Percentiles rank a stretch among this genome's conserved stretches.
phyloP scores from a whole-genome alignment of 176 grass and related monocot species.

The Carex myosuroides region DNA sequence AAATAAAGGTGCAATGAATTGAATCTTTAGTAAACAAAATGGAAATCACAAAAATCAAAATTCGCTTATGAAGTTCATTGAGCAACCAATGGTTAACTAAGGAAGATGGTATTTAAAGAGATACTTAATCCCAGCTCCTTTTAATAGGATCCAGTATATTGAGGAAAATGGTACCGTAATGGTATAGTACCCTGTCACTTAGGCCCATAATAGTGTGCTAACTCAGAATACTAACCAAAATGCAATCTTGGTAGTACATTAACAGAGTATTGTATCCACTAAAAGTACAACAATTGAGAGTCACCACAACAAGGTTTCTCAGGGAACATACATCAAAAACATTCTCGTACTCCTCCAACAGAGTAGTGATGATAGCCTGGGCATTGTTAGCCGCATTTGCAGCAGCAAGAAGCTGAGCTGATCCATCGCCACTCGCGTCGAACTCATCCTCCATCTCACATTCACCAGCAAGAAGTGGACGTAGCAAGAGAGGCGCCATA shows the following conservation, averaged over 20 bases:
- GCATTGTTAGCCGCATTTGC: constrained; percentile 97
- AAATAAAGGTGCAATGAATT: not conserved
- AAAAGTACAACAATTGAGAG: constrained; percentile 1
- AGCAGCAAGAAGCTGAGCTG: constrained; percentile 97
- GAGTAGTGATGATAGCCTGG: constrained; percentile 78
- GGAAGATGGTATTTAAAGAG: not conserved
- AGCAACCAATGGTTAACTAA: not conserved
- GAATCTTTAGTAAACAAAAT: not conserved
- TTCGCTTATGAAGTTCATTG: not conserved
- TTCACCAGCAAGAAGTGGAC: constrained; percentile 96
- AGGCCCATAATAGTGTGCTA: not conserved
- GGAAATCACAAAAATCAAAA: not conserved
- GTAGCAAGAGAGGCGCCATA: constrained; percentile 94
- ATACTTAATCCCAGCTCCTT: not conserved
- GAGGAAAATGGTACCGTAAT: not conserved
- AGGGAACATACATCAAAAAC: constrained; percentile 81
- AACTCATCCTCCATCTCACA: constrained; percentile 98
- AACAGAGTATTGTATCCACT: not conserved
- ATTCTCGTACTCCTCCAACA: constrained; percentile 81
- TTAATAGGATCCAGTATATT: not conserved
- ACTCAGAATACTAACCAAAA: not conserved
- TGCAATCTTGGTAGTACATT: constrained; percentile 8
- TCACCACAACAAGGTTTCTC: not conserved
- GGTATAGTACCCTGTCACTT: not conserved
- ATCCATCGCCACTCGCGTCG: constrained; percentile 59